phyloP scores from a whole-genome alignment of 73 alveolate genomes.

The Symbiodinium natans region DNA sequence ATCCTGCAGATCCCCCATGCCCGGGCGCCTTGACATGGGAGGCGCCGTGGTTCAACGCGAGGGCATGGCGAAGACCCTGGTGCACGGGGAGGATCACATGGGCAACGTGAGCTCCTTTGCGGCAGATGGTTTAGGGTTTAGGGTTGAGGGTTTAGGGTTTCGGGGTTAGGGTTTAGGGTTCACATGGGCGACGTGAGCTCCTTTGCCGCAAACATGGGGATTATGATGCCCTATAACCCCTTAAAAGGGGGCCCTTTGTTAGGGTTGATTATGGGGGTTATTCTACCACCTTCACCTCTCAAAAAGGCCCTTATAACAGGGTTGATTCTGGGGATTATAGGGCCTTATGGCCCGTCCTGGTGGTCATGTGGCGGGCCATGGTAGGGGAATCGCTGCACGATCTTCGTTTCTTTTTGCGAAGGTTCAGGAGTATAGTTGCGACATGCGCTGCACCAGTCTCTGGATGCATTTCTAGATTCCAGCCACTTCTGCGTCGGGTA shows the following conservation, averaged over 20 bases:
- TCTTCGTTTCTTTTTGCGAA: not conserved
- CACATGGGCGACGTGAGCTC: not conserved
- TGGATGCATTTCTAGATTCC: not conserved
- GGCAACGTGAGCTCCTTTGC: slow-evolving; percentile 48
- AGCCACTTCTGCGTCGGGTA: not conserved
- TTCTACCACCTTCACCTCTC: too few relatives aligned
- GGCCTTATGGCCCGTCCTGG: not conserved
- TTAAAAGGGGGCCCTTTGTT: not conserved
- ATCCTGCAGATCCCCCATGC: too few relatives aligned
- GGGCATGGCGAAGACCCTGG: slow-evolving; percentile 52
- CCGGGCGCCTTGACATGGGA: too few relatives aligned
- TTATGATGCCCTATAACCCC: not conserved
- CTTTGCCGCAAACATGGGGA: not conserved
- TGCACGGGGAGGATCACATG: slow-evolving; percentile 74
- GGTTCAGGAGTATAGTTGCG: not conserved
- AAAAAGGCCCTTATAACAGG: too few relatives aligned
- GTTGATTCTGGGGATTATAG: too few relatives aligned
- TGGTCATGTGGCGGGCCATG: not conserved
- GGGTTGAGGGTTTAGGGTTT: too few relatives aligned
- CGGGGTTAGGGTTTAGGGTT: too few relatives aligned
- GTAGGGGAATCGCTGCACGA: not conserved
- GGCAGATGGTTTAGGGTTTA: too few relatives aligned
- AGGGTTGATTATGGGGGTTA: not conserved
- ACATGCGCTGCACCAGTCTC: not conserved
- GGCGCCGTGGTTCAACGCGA: slow-evolving; percentile 47